Conservation (phyloP, 352 stramenopile species). For the Phytopythium cucurbitacearum region DNA sequence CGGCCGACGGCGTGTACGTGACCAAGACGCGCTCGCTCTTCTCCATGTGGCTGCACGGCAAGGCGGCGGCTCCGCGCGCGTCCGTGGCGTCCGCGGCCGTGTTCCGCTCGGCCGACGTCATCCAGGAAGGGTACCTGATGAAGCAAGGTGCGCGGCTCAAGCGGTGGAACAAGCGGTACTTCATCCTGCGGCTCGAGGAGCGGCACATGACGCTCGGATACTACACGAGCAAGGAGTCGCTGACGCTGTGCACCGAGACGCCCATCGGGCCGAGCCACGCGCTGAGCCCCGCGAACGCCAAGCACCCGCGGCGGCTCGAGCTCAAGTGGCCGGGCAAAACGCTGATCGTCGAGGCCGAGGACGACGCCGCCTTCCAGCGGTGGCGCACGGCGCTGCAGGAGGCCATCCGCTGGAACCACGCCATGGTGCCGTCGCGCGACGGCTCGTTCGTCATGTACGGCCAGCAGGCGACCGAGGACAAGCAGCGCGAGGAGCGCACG, state of each 20-base stretch:
- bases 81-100: slow-evolving; percentile 29
- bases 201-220: slow-evolving; percentile 87
- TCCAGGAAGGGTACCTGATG: slow-evolving; percentile 81
- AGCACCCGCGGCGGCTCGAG: slow-evolving; percentile 62
- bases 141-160: slow-evolving; percentile 80
- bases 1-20: slow-evolving; percentile 74
- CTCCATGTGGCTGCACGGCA: slow-evolving; percentile 83
- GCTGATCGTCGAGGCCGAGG: slow-evolving; percentile 70
- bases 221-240: slow-evolving; percentile 80
- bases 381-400: slow-evolving; percentile 79
- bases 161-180: slow-evolving; percentile 82
- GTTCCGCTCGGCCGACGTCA: slow-evolving; percentile 80
- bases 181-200: slow-evolving; percentile 83
- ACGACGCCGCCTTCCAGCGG: slow-evolving; percentile 40
- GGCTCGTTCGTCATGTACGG: slow-evolving; percentile 78
- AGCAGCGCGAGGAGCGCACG: slow-evolving; percentile 64
- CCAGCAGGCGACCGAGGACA: slow-evolving; percentile 69
- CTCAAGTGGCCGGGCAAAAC: slow-evolving; percentile 66
- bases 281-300: slow-evolving; percentile 46
- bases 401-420: slow-evolving; percentile 84
- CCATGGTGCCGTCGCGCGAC: slow-evolving; percentile 79
- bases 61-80: slow-evolving; percentile 43
- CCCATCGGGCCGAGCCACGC: slow-evolving; percentile 72
- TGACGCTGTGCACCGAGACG: slow-evolving; percentile 77
- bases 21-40: slow-evolving; percentile 84